Conservation (phyloP, 1,284 basidiomycete species). For the Ganoderma boninense region DNA sequence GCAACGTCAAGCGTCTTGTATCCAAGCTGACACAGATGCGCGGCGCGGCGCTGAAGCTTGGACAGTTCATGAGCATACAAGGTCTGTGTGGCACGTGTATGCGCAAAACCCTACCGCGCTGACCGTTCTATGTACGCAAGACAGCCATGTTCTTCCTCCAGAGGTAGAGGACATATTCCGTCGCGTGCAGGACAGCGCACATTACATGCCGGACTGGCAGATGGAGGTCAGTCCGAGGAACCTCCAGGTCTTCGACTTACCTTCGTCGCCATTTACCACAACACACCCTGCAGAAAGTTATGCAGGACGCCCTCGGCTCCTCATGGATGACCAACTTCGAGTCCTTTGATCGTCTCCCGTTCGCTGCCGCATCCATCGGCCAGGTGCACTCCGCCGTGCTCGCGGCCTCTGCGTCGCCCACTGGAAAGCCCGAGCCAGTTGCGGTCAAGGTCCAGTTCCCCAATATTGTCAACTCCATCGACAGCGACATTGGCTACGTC, state of each 20-base stretch:
- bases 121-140: slow-evolving; percentile 46
- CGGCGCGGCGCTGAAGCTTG: slow-evolving; percentile 95
- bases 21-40: slow-evolving; percentile 94
- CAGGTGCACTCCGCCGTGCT: slow-evolving; percentile 91
- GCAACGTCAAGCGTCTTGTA: slow-evolving; percentile 90
- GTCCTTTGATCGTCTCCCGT: slow-evolving; percentile 86
- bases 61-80: slow-evolving; percentile 98
- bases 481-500: slow-evolving; percentile 89
- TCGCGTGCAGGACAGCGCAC: slow-evolving; percentile 93
- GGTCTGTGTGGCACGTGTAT: slow-evolving; percentile 53
- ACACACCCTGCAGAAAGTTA: slow-evolving; percentile 66
- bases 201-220: slow-evolving; percentile 99
- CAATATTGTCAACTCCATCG: slow-evolving; percentile 87
- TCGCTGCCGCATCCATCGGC: slow-evolving; percentile 97
- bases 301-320: slow-evolving; percentile 77
- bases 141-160: slow-evolving; percentile 88
- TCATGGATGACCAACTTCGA: slow-evolving; percentile 81
- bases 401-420: slow-evolving; percentile 54
- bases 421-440: slow-evolving; percentile 65
- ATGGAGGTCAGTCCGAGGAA: slow-evolving; percentile 72
- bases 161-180: slow-evolving; percentile 92
- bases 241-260: neutral
- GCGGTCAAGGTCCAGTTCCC: slow-evolving; percentile 99
- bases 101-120: neutral
- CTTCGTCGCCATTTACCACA: neutral